phyloP scores from a whole-genome alignment of 2,329 filamentous ascomycete species.

The Chaetomiaceae sp. region DNA sequence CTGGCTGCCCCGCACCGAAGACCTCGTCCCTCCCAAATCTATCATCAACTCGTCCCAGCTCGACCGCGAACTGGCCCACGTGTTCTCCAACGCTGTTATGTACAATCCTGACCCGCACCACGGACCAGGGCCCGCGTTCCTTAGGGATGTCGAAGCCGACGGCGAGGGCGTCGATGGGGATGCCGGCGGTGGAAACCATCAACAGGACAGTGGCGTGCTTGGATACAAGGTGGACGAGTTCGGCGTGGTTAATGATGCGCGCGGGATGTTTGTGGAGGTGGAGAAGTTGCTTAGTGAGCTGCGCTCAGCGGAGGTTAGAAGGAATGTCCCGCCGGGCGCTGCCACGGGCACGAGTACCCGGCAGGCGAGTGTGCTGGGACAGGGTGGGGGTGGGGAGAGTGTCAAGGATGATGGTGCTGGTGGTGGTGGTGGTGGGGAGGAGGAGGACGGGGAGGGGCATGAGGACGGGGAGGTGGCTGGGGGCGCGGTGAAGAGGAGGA shows the following conservation, averaged over 20 bases:
- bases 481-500: conserved; percentile 20
- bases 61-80: conserved; percentile 88
- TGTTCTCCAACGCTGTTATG: conserved; percentile 99
- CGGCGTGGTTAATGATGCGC: conserved; percentile 79
- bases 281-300: conserved; percentile 73
- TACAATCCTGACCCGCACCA: conserved; percentile 83
- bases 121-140: conserved; percentile 61
- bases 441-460: conserved; percentile 14
- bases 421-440: conserved; percentile 6
- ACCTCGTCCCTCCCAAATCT: conserved; percentile 77
- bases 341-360: conserved; percentile 11
- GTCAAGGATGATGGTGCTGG: conserved; percentile 5
- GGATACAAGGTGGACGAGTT: conserved; percentile 73
- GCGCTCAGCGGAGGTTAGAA: conserved; percentile 65
- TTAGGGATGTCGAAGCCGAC: conserved; percentile 37
- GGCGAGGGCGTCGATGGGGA: conserved; percentile 31
- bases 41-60: conserved; percentile 93
- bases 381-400: not conserved
- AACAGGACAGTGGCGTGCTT: conserved; percentile 38
- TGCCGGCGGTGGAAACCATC: not conserved
- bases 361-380: conserved; percentile 10
- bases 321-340: conserved; percentile 36
- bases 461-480: conserved; percentile 5
- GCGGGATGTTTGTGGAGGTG: conserved; percentile 85
- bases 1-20: conserved; percentile 65